Base-by-base conservation (phyloP, 2,329 filamentous ascomycete genomes). In the Rachicladosporium sp. region DNA sequence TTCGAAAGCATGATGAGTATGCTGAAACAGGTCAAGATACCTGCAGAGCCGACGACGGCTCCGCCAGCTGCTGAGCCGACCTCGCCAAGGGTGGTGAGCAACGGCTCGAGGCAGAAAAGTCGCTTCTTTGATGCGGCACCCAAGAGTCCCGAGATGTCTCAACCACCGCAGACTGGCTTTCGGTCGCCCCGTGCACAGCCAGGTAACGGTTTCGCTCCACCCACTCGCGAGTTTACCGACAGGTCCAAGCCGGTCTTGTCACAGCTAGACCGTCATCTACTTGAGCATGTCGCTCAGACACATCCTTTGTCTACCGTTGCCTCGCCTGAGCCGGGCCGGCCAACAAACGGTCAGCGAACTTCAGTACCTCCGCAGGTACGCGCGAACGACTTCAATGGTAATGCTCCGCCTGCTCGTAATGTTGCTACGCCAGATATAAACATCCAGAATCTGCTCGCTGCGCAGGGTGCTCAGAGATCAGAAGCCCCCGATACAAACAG, bases 1-100 rank as follows among this genome's bases (percentile, higher is more conserved):
- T 94, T 95, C 61, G 50, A 54, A 33, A 42, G 46, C 13, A 74
- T 95, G 34, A 67, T 94, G 29, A 75, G 82, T 50, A 93, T 94
- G 71, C 73, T 94, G 23, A 27, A 27, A 27, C 23, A 27, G 23
- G 23, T 27, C 23, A 27, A 27, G 23, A 27, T 27, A 27, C 23
- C 23, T 27, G 23, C 23, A 27, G 23, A 27, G 23, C 23, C 23
- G 23, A 27, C 23, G 23, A 27, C 7, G 23, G 23, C 23, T 27
- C 23, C 37, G 12, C 31, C 36, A 10, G 23, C 45, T n/a, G 42
- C 43, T n/a, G 46, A 47, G 35, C 49, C 50, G 13, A 40, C 47
- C 12, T 55, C 54, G 6, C 43, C 48, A 21, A 42, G 45, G 21
- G 47, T 47, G 30, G 48, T 45, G 9, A 43, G 46, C 7, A 52